A percentile compares a stretch with the other conserved stretches of the same genome.
These are phyloP conservation scores for Tolypocladium guangdongense DNA, from an alignment of 2,329 filamentous ascomycete species.

Conservation along the genomic window DNA sequence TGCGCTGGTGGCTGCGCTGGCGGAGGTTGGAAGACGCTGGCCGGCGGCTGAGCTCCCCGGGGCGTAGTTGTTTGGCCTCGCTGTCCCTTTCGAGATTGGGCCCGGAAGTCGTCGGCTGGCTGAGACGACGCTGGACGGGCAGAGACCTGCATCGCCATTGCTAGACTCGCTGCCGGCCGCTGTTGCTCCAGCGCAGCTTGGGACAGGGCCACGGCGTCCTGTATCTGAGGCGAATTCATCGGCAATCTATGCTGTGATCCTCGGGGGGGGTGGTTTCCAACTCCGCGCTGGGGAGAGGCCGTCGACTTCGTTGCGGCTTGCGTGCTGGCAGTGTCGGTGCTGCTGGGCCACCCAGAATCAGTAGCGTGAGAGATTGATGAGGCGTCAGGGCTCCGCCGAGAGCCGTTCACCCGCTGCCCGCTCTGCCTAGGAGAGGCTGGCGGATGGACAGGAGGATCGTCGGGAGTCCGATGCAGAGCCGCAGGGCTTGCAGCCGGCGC, in stretches of 20 bases:
- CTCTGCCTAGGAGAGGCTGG: not conserved
- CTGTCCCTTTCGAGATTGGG: constrained; percentile 24
- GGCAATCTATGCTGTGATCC: not conserved
- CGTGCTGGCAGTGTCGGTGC: not conserved
- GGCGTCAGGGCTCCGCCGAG: not conserved
- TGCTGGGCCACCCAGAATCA: not conserved
- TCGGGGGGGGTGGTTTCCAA: not conserved
- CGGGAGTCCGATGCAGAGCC: not conserved
- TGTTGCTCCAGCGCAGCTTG: constrained; percentile 12
- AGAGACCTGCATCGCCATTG: constrained; percentile 15
- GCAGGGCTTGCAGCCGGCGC: not conserved
- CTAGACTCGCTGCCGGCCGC: constrained; percentile 13
- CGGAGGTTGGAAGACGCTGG: constrained; percentile 3
- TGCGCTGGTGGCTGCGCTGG: constrained; percentile 1
- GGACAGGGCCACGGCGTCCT: constrained; percentile 2
- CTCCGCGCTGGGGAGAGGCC: not conserved
- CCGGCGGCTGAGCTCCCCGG: not conserved
- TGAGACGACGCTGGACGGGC: constrained; percentile 21
- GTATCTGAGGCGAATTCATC: not conserved
- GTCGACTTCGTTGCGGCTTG: not conserved
- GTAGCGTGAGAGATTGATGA: not conserved
- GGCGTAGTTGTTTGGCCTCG: not conserved
- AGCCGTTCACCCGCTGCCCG: not conserved
- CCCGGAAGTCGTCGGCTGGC: constrained; percentile 11
- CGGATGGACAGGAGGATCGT: not conserved